A percentile compares a stretch with the other conserved stretches of the same genome.
Evolutionary conservation across 1,284 basidiomycete species (phyloP).

Genomic region (Pseudozyma flocculosa): DNA sequence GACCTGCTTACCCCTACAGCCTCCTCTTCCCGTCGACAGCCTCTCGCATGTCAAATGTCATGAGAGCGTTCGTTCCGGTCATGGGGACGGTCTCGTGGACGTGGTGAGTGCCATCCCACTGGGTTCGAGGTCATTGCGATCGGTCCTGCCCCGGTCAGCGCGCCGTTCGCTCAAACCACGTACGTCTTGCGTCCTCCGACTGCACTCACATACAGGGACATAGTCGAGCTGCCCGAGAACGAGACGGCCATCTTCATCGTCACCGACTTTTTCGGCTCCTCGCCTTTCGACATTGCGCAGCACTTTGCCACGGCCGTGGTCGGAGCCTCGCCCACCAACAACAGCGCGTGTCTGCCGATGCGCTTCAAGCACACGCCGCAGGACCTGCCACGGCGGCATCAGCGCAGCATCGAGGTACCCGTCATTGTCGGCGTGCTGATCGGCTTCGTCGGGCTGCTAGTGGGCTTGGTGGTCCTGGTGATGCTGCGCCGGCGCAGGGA

Average conservation of each 20-base stretch:
- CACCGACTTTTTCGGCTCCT: constrained; percentile 9
- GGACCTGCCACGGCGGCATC: not conserved
- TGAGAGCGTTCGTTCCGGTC: no score
- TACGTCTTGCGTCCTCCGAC: no score
- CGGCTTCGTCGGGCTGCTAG: constrained; percentile 13
- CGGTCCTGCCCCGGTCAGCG: no score
- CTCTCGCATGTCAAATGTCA: no score
- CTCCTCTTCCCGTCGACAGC: no score
- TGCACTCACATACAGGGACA: no score
- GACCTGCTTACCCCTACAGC: constrained; percentile 2
- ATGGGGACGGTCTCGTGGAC: no score
- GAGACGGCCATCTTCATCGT: constrained; percentile 13
- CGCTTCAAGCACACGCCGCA: not conserved
- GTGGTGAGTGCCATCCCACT: no score
- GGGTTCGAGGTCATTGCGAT: no score
- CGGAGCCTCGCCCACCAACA: constrained; percentile 6
- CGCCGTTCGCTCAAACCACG: no score
- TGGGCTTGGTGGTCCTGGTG: constrained; percentile 9
- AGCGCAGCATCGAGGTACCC: constrained; percentile 14
- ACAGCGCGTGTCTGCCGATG: constrained; percentile 11
- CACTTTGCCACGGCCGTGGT: constrained; percentile 2
- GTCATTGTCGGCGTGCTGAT: constrained; percentile 18
- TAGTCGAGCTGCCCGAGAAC: constrained; percentile 13
- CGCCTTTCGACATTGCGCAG: constrained; percentile 1
- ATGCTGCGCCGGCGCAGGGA: constrained; percentile 24